phyloP scores from a whole-genome alignment of 2,329 filamentous ascomycete genomes.

The Rhinocladiella mackenziei region DNA sequence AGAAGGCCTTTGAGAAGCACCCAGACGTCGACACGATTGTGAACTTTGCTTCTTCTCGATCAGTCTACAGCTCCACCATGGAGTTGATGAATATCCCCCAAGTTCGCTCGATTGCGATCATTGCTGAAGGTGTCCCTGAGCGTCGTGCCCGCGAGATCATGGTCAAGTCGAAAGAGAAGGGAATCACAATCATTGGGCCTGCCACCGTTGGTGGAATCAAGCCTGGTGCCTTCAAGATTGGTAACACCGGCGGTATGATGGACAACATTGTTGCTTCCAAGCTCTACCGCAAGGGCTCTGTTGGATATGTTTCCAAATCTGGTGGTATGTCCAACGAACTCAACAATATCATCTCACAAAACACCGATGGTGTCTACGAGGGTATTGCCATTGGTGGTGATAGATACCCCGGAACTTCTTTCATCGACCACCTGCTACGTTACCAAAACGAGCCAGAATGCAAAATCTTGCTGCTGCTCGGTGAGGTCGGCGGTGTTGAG shows the following conservation, averaged over 20 bases:
- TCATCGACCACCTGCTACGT: slow-evolving; percentile 96
- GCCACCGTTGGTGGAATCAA: slow-evolving; percentile 99
- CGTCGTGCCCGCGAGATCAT: slow-evolving; percentile 97
- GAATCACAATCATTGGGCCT: slow-evolving; percentile 96
- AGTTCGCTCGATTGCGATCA: slow-evolving; percentile 98
- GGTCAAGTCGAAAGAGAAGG: slow-evolving; percentile 95
- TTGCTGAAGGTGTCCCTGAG: slow-evolving; percentile 98
- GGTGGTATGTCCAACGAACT: slow-evolving; percentile 99
- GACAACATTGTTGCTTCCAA: slow-evolving; percentile 99
- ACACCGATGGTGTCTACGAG: slow-evolving; percentile 96
- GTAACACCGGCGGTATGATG: slow-evolving; percentile 99
- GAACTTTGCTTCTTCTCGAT: slow-evolving; percentile 98
- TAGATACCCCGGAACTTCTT: slow-evolving; percentile 96
- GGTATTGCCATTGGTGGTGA: slow-evolving; percentile 99
- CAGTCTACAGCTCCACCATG: slow-evolving; percentile 97
- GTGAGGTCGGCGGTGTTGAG: slow-evolving; percentile 98
- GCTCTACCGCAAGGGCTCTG: slow-evolving; percentile 98
- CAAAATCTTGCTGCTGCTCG: slow-evolving; percentile 93
- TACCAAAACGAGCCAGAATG: slow-evolving; percentile 96
- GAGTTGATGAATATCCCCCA: slow-evolving; percentile 96
- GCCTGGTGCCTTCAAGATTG: slow-evolving; percentile 98
- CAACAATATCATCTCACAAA: slow-evolving; percentile 98
- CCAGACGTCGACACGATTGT: slow-evolving; percentile 94
- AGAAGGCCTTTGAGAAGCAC: slow-evolving; percentile 95
- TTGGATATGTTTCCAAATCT: slow-evolving; percentile 99